Evolutionary conservation across 805 yeast genomes (phyloP).

Genomic region (Candida sonorensis): DNA sequence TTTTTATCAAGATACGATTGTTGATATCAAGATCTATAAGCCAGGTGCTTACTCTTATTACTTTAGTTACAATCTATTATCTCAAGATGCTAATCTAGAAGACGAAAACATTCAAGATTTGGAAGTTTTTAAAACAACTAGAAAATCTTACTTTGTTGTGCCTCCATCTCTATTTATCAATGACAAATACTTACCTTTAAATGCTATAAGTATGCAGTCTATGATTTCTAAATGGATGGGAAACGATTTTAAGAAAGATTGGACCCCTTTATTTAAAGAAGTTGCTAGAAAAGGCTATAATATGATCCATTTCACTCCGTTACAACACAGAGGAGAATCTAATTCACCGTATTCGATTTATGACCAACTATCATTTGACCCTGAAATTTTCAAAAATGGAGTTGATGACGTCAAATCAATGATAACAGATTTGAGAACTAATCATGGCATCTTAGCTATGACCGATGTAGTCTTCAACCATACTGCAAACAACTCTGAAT

Average conservation of each 20-base stretch:
- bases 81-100: no score
- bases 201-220: conserved; percentile 75
- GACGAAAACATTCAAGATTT: no score
- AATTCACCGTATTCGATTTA: conserved; percentile 89
- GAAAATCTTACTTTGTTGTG: conserved; percentile 66
- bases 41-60: conserved; percentile 83
- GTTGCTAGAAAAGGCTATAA: conserved; percentile 78
- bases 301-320: conserved; percentile 94
- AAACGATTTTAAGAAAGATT: conserved; percentile 36
- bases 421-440: conserved; percentile 40
- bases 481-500: conserved; percentile 82
- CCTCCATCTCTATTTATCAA: conserved; percentile 66
- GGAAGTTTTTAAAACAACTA: conserved; percentile 38
- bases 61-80: conserved; percentile 43
- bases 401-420: conserved; percentile 47
- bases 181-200: conserved; percentile 56
- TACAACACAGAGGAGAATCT: conserved; percentile 83
- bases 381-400: conserved; percentile 47
- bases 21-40: conserved; percentile 52
- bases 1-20: conserved; percentile 55
- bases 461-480: conserved; percentile 95
- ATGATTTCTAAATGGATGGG: conserved; percentile 93
- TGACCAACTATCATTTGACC: conserved; percentile 80
- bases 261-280: conserved; percentile 61
- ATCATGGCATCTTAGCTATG: conserved; percentile 63